These are phyloP conservation scores for Fusarium setosum DNA, from an alignment of 2,329 filamentous ascomycete species.

Conservation along the genomic window DNA sequence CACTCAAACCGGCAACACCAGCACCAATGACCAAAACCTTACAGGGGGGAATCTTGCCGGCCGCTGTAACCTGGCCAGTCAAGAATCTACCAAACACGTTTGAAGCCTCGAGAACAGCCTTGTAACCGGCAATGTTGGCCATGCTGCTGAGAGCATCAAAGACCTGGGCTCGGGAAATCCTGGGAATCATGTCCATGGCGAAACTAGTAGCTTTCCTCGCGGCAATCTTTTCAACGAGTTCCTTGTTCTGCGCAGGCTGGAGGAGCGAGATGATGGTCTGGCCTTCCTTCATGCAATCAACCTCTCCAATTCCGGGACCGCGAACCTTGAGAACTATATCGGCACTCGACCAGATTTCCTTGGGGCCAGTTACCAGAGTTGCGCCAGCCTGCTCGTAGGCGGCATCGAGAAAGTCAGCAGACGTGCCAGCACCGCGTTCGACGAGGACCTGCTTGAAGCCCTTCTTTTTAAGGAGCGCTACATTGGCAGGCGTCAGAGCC, in stretches of 20 bases:
- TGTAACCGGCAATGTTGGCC: slow-evolving; percentile 95
- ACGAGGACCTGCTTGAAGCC: slow-evolving; percentile 82
- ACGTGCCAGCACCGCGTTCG: slow-evolving; percentile 81
- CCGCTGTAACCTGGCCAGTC: slow-evolving; percentile 90
- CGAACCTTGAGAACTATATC: slow-evolving; percentile 89
- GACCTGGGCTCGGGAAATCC: slow-evolving; percentile 88
- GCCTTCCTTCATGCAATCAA: slow-evolving; percentile 73
- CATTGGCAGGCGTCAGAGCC: slow-evolving; percentile 86
- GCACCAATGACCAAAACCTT: slow-evolving; percentile 93
- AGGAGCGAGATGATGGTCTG: slow-evolving; percentile 86
- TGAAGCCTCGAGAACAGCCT: slow-evolving; percentile 88
- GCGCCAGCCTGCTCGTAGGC: slow-evolving; percentile 84
- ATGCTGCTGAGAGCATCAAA: slow-evolving; percentile 92
- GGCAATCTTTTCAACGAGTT: slow-evolving; percentile 79
- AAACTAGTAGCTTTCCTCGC: slow-evolving; percentile 79
- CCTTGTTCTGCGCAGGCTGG: slow-evolving; percentile 83
- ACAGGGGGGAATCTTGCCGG: slow-evolving; percentile 89
- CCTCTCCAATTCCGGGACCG: slow-evolving; percentile 76
- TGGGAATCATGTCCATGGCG: slow-evolving; percentile 93
- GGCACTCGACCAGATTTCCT: slow-evolving; percentile 77
- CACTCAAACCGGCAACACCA: slow-evolving; percentile 88
- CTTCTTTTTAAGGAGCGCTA: slow-evolving; percentile 84
- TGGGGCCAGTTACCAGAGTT: slow-evolving; percentile 75
- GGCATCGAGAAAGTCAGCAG: slow-evolving; percentile 81
- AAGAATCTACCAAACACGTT: slow-evolving; percentile 91